Base-by-base conservation (phyloP, 257 asterid genomes). In the Solanum piurae region DNA sequence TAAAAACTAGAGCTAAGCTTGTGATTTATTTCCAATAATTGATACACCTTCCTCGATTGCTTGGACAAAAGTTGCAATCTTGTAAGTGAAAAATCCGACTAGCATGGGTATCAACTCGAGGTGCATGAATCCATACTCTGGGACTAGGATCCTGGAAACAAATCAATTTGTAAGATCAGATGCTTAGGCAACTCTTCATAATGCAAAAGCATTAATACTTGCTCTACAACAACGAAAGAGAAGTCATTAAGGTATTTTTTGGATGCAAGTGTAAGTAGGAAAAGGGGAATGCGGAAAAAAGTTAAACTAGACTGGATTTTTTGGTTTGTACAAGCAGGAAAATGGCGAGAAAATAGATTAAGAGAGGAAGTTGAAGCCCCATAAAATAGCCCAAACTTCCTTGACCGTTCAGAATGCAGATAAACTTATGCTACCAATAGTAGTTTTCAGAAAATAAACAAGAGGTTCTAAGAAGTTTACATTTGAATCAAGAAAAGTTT, bases 31-130 rank as follows among this genome's bases (percentile, higher is more conserved):
- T 23, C 89, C 86, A 76, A 74, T 91, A 18, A 87, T 87, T 20
- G 77, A 87, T 72, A 95, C 23, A 49, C 95, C 93, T 0, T 94
- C 98, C 91, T 94, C 97, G 29, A 95, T 90, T 31, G 95, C 97
- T 92, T 89, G 97, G 88, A 74, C 86, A 89, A 96, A 95, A 86
- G 98, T 93, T 33, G 96, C 98, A 84, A 96, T 94, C 96, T 96
- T 95, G 94, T 95, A 96, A 9, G 98, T 96, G 92, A 96, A 96
- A 88, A 96, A 94, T 83, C 99, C 99, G 68, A 95, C 97, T 5
- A 96, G 94, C 95, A 95, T 94, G 12, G 98, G 98, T 58, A 96
- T 96, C 93, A 96, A 88, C 58, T 94, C 94, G 13, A 95, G 98
- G 86, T 91, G 96, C 91, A 96, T 79, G 38, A 95, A 88, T 88